Base-by-base conservation (phyloP, 108 stramenopile genomes). In the Pseudonitzschia pungens region DNA sequence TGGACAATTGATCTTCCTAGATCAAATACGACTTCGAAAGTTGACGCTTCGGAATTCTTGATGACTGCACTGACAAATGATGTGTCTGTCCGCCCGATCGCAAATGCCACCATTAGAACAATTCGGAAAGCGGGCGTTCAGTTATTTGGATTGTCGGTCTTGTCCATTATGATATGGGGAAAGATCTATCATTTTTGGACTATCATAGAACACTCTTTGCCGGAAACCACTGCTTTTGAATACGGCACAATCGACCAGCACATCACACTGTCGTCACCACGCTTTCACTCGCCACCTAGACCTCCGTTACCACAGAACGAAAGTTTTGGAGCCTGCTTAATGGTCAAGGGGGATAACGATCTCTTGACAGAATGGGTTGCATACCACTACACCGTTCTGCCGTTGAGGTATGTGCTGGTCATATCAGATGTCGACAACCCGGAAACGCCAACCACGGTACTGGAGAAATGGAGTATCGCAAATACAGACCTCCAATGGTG, bases 331-430 rank as follows among this genome's bases (percentile, higher is more conserved):
- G 86, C 86, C 18, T 87, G 86, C 59, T 72, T 87, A 7, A 75
- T 87, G 27, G 43, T 81, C 63, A 81, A 82, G 67, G 81, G 82
- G 15, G 78, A 80, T 70, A 87, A 84, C 62, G 54, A 71, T 8
- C 32, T 84, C 45, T 70, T 87, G 16, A 60, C 58, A 27, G 86
- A 87, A 60, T 87, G 86, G 86, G 43, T 87, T 15, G 80, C 86
- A 12, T 87, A 83, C 69, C 86, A 87, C 36, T 82, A 76, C 70
- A 82, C 81, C 18, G 54, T 75, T 0, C 53, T 87, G 5, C 86
- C 86, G 28, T 68, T 87, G 42, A 42, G 81, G 48, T 54, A 74
- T 58, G n/a, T 87, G 0, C 42, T 87, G 3, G 65, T 87, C 0
- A 79, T 43, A 2, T 59, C 76, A 0, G 86, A 87, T 75, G 65